Evolutionary conservation across 495 filamentous ascomycete genomes (phyloP), one percentile per base, ranked within the genome.

Genomic region (Massariosphaeria phaeospora): DNA sequence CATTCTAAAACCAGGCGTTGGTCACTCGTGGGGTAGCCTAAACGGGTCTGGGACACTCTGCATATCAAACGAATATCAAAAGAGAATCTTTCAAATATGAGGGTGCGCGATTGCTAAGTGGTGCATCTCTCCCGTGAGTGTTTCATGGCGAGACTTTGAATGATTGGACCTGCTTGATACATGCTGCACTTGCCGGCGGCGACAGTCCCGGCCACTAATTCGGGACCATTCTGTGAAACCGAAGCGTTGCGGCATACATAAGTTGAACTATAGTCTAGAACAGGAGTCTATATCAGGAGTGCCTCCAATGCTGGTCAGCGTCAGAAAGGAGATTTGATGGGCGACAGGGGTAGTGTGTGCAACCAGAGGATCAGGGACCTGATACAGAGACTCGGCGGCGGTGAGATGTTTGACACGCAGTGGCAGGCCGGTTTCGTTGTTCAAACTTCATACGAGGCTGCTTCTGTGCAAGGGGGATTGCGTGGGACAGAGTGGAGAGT

Each of bases 21-120:
- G 45, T 43, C 45, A 26, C 33, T 55, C 50, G 50, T 55, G 38
- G 43, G 43, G 45, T 47, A 49, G 51, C 36, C 49, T 42, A n/a
- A 35, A 49, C 23, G 44, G 43, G 48, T 24, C 49, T 27, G 24
- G 42, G 49, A 29, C 35, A 34, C 12, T 52, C 48, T 59, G 48
- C 56, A 59, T 54, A 59, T 34, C 34, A 46, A 58, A 53, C 20
- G 49, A 59, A 59, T 53, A 54, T 44, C 56, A 59, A 52, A 53
- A 41, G 24, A 42, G 34, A 52, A 45, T 46, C 48, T 52, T 39
- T 8, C 54, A 57, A 44, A 57, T 44, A 29, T 21, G 8, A 39
- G 17, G 15, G 20, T 15, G 24, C 33, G 34, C n/a, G 17, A 25
- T 33, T 48, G 44, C 25, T 31, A 43, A 38, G 53, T 56, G 53